phyloP scores from a whole-genome alignment of 805 yeast genomes.

The Kuraishia hungarica region DNA sequence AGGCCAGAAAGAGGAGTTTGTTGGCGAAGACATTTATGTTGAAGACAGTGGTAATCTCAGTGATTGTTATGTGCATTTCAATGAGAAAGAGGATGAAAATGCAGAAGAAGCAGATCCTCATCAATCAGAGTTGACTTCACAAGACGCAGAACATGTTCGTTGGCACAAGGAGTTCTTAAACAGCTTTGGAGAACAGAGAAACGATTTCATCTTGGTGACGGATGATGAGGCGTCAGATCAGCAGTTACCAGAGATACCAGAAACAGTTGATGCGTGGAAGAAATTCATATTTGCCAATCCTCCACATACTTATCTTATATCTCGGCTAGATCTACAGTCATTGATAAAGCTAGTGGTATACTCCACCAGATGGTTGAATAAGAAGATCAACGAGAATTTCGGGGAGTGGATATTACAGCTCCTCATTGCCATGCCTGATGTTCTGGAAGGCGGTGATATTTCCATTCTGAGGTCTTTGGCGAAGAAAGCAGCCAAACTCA shows the following conservation, averaged over 20 bases:
- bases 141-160: neutral
- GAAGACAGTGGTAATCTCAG: neutral
- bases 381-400: constrained; percentile 18
- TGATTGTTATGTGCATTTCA: neutral
- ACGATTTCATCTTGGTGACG: constrained; percentile 9
- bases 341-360: constrained; percentile 30
- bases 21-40: constrained; percentile 1
- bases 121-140: neutral
- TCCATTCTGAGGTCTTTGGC: constrained; percentile 32
- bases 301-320: constrained; percentile 23
- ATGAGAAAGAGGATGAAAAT: neutral
- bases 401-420: constrained; percentile 31
- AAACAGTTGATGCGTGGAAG: constrained; percentile 33
- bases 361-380: constrained; percentile 32
- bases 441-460: constrained; percentile 27
- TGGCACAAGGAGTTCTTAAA: constrained; percentile 9
- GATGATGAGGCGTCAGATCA: constrained; percentile 5
- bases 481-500: constrained; percentile 23
- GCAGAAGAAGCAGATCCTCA: neutral
- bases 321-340: constrained; percentile 25
- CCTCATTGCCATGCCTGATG: constrained; percentile 28
- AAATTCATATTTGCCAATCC: constrained; percentile 22
- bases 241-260: constrained; percentile 22
- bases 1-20: neutral
- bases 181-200: constrained; percentile 9